Percentiles rank a stretch among this genome's conserved stretches.
Conservation (phyloP, 1,139 yeast genomes). For the Ashbya aceris region DNA sequence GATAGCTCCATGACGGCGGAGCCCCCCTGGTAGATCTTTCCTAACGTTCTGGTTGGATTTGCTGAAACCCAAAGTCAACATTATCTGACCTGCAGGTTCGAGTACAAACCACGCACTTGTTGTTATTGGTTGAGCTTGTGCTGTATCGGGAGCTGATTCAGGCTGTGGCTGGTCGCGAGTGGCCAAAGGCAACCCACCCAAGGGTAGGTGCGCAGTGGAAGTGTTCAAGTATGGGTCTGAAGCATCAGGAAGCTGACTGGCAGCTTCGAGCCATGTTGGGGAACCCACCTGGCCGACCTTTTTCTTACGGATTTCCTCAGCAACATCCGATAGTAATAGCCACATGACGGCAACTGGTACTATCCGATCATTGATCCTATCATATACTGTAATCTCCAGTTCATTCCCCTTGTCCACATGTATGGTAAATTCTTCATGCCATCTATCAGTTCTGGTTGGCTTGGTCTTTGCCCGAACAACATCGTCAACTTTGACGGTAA, state of each 20-base stretch:
- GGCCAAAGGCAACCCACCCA: background rate
- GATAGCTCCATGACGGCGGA: slow-evolving; percentile 98
- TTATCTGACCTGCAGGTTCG: slow-evolving; percentile 90
- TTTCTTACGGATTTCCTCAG: slow-evolving; percentile 88
- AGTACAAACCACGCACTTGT: slow-evolving; percentile 83
- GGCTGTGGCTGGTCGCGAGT: background rate
- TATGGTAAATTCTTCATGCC: slow-evolving; percentile 76
- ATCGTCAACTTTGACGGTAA: slow-evolving; percentile 78
- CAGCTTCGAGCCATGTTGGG: slow-evolving; percentile 85
- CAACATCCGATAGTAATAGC: slow-evolving; percentile 81
- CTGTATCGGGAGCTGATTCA: background rate
- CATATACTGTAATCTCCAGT: slow-evolving; percentile 79
- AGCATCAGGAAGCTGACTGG: slow-evolving; percentile 24
- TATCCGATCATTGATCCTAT: slow-evolving; percentile 52
- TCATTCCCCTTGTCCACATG: slow-evolving; percentile 88
- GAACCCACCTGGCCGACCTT: slow-evolving; percentile 71
- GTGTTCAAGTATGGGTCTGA: slow-evolving; percentile 12
- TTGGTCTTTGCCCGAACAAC: slow-evolving; percentile 70
- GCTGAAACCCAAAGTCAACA: slow-evolving; percentile 68
- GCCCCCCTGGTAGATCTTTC: slow-evolving; percentile 39
- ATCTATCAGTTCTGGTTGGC: slow-evolving; percentile 65
- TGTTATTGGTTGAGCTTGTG: slow-evolving; percentile 24
- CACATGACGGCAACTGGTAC: slow-evolving; percentile 93
- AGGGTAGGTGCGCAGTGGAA: slow-evolving; percentile 1
- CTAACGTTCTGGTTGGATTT: slow-evolving; percentile 47